Evolutionary conservation across 345 rosid genomes (phyloP).

Genomic region (Anastatica hierochuntica): DNA sequence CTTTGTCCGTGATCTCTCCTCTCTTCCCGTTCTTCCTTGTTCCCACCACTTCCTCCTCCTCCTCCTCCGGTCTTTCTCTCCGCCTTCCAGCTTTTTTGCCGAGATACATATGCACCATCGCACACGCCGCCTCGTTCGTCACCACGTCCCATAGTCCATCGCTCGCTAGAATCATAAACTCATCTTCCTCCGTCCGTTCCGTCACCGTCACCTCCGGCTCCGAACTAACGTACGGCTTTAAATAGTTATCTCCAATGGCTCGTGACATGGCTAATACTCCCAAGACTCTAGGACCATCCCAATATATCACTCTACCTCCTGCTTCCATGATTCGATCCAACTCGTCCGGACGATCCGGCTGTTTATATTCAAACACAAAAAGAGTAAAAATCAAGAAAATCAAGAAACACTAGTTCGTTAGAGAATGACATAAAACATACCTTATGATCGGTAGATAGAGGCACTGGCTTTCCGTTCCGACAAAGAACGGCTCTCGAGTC

Average conservation of each 20-base stretch:
- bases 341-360: constrained; percentile 96
- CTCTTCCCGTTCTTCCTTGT: constrained; percentile 20
- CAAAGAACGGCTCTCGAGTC: constrained; percentile 91
- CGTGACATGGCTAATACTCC: constrained; percentile 92
- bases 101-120: constrained; percentile 58
- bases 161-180: constrained; percentile 68
- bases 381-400: too few species aligned
- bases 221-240: constrained; percentile 81
- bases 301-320: constrained; percentile 82
- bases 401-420: too few species aligned
- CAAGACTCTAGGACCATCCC: constrained; percentile 78
- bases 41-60: constrained; percentile 6
- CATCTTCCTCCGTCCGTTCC: constrained; percentile 61
- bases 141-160: constrained; percentile 96
- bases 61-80: neutral
- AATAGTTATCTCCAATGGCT: constrained; percentile 82
- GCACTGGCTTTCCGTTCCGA: constrained; percentile 58
- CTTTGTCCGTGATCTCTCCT: constrained; percentile 39
- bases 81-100: constrained; percentile 7
- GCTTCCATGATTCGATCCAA: constrained; percentile 60
- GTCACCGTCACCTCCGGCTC: constrained; percentile 68
- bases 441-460: constrained; percentile 85
- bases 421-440: constrained; percentile 30
- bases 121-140: constrained; percentile 66
- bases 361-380: too few species aligned